Evolutionary conservation across 306 rosid genomes (phyloP), one percentile per base, ranked within the genome.

Genomic region (Glycine latifolia): DNA sequence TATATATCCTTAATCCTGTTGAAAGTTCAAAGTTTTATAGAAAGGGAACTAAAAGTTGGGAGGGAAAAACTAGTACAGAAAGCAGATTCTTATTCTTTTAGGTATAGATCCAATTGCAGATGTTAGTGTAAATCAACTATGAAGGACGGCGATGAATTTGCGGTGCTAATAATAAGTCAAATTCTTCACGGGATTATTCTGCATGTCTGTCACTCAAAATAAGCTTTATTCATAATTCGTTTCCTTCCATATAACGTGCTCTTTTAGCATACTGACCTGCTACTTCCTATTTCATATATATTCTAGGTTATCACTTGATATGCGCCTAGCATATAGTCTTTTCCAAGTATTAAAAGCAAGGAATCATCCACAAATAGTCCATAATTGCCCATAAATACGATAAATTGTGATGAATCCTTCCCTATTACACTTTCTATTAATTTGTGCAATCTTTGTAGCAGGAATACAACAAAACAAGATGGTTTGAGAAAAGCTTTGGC

Each of bases 91-190:
- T 6, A 20, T 76, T 47, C 11, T 65, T 44, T 75, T 47, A 59
- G 46, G 79, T 76, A 76, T 26, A 61, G 15, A 76, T 61, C 71
- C 80, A 76, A 26, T 76, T 60, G 4, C 12, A 60, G 31, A 3
- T 76, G 60, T 33, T 17, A 60, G 13, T 20, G 14, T 3, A 3
- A 55, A 37, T 16, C 35, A 60, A 46, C 56, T 44, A 13, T 10
- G 67, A 58, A 41, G 16, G 78, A 58, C 15, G 67, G 43, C 41
- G 13, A 56, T 26, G 44, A 46, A 33, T 76, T 59, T 75, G 70
- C 7, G 39, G 70, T 61, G n/a, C 50, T 7, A 46, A 26, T 4
- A 8, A 11, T 8, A 44, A 75, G 35, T 43, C 79, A 59, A 44
- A 59, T 44, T 75, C 56, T 75, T 14, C 44, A 75, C 79, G 56